Evolutionary conservation across 805 yeast genomes (phyloP), one percentile per base, ranked within the genome.

Genomic region (Myxozyma melibiosi): DNA sequence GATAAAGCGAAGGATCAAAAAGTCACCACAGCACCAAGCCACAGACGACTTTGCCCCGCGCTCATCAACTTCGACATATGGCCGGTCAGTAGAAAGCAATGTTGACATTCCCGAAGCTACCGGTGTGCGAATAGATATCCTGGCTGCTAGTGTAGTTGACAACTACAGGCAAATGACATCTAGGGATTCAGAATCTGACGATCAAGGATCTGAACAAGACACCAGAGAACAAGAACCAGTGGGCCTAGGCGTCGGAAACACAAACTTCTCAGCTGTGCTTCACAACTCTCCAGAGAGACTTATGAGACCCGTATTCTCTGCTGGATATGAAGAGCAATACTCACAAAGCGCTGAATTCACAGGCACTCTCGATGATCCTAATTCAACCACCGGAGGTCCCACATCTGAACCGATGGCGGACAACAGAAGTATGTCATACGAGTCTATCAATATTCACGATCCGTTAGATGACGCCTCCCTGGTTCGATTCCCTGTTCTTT

Each of bases 61-160:
- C n/a, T n/a, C n/a, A n/a, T n/a, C n/a, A n/a, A n/a, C n/a, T n/a
- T n/a, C n/a, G n/a, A n/a, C n/a, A n/a, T n/a, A n/a, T n/a, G n/a
- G n/a, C n/a, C n/a, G n/a, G 22, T 33, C 40, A 22, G 14, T 14
- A n/a, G n/a, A 22, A 3, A n/a, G 30, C 22, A 20, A 34, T 27
- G 27, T 22, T 5, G 40, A 34, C 7, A 16, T 16, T n/a, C n/a
- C 35, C 8, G 58, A 48, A 16, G 39, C 49, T 18, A 16, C 42
- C 4, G 58, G 43, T 48, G 55, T 53, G 46, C 70, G 57, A 30
- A 60, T 28, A 63, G 69, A 37, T 72, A 76, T 9, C 65, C 69
- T 33, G 61, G 73, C 64, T n/a, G 64, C 64, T 4, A 53, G 64
- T 30, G 64, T 58, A n/a, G 51, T 53, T n/a, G 64, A 60, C 41